Evolutionary conservation across 305 asterid species (phyloP).

Genomic region (Withania somnifera): DNA sequence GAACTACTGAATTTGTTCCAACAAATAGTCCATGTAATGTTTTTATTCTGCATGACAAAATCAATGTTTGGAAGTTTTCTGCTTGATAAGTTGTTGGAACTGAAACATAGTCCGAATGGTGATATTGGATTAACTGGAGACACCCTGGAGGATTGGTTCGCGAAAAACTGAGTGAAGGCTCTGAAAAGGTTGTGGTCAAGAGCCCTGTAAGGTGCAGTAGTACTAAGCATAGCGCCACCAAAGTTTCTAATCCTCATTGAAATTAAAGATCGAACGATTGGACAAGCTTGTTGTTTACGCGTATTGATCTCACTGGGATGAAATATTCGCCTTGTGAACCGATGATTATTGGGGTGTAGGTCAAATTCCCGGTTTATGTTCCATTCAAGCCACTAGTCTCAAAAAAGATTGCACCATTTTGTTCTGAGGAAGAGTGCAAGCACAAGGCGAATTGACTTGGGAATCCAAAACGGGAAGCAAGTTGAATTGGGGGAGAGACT

Average conservation of each 20-base stretch:
- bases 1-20: conserved; percentile 28
- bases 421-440: conserved; percentile 10
- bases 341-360: conserved; percentile 25
- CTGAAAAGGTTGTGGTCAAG: conserved; percentile 22
- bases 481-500: conserved; percentile 31
- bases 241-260: conserved; percentile 17
- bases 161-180: conserved; percentile 15
- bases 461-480: conserved; percentile 36
- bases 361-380: neutral
- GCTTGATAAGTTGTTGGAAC: conserved; percentile 10
- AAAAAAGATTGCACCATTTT: conserved; percentile 27
- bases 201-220: conserved; percentile 30
- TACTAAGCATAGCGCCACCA: conserved; percentile 30
- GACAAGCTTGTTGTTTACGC: conserved; percentile 16
- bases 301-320: conserved; percentile 22
- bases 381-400: conserved; percentile 15
- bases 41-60: conserved; percentile 27
- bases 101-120: conserved; percentile 36
- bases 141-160: conserved; percentile 8
- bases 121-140: conserved; percentile 16
- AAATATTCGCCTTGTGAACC: conserved; percentile 35
- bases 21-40: conserved; percentile 26
- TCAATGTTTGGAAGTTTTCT: conserved; percentile 24
- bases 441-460: conserved; percentile 31
- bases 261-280: conserved; percentile 17